phyloP scores from a whole-genome alignment of 108 stramenopile genomes.

The Skeletonema potamos region DNA sequence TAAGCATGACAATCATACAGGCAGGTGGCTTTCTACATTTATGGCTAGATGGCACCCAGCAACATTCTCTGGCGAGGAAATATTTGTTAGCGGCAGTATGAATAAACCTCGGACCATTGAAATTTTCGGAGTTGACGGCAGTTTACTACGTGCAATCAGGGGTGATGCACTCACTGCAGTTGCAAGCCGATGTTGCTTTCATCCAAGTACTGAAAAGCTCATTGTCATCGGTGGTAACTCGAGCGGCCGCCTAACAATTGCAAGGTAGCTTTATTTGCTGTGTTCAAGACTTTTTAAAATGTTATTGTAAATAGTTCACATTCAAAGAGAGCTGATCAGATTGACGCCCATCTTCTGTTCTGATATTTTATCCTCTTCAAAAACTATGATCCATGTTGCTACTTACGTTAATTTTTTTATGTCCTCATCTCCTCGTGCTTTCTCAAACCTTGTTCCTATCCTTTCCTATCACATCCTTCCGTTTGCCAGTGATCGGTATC shows the following conservation, averaged over 20 bases:
- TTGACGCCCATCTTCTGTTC: too few relatives aligned
- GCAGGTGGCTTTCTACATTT: constrained; percentile 81
- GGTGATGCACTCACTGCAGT: constrained; percentile 80
- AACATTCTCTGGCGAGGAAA: constrained; percentile 30
- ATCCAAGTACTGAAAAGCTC: constrained; percentile 63
- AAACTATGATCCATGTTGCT: too few relatives aligned
- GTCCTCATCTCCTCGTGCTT: too few relatives aligned
- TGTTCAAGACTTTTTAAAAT: too few relatives aligned
- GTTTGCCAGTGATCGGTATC: too few relatives aligned
- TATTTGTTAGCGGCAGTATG: constrained; percentile 85
- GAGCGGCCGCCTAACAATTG: constrained; percentile 71
- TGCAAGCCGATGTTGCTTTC: constrained; percentile 82
- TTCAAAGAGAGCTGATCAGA: too few relatives aligned
- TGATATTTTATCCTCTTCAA: too few relatives aligned
- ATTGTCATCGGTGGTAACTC: constrained; percentile 77
- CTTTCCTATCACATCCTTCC: too few relatives aligned
- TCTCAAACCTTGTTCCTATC: too few relatives aligned
- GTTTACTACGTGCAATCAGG: constrained; percentile 44
- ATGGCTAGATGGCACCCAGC: constrained; percentile 81
- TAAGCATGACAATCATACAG: constrained; percentile 81
- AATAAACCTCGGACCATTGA: constrained; percentile 69
- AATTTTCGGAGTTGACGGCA: constrained; percentile 52
- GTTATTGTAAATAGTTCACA: too few relatives aligned
- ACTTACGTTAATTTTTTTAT: too few relatives aligned
- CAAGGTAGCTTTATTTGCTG: constrained; percentile 56